These are phyloP conservation scores for Mycogone perniciosa DNA, from an alignment of 2,329 filamentous ascomycete genomes.

Conservation along the genomic window DNA sequence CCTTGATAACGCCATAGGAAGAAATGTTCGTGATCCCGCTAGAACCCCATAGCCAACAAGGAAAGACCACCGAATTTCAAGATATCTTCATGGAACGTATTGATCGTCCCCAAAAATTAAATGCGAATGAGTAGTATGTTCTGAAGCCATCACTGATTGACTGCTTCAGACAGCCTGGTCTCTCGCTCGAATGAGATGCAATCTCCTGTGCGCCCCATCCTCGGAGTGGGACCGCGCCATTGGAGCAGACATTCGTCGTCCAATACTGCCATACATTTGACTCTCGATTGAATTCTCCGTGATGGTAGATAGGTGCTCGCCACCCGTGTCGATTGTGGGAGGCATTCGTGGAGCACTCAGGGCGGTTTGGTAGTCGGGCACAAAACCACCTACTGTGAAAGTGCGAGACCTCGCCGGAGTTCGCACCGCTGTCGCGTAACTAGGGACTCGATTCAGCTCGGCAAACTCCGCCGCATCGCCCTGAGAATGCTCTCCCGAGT, in stretches of 20 bases:
- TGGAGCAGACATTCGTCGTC: neutral
- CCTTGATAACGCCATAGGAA: no score
- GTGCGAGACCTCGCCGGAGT: slow-evolving; percentile 52
- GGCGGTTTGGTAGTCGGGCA: slow-evolving; percentile 63
- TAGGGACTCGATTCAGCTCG: slow-evolving; percentile 66
- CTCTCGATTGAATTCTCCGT: slow-evolving; percentile 26
- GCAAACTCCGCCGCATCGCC: slow-evolving; percentile 54
- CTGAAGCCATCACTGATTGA: no score
- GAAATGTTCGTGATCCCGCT: no score
- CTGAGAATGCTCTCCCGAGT: slow-evolving; percentile 52
- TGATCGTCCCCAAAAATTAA: no score
- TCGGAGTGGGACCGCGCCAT: slow-evolving; percentile 6
- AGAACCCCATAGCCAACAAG: no score
- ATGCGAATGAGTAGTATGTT: no score
- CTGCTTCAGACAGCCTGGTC: slow-evolving; percentile 24
- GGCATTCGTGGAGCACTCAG: slow-evolving; percentile 47
- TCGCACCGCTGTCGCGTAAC: slow-evolving; percentile 67
- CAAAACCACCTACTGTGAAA: slow-evolving; percentile 40
- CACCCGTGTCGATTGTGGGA: slow-evolving; percentile 27
- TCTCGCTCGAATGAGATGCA: slow-evolving; percentile 32
- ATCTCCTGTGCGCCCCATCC: slow-evolving; percentile 19
- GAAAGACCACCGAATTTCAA: no score
- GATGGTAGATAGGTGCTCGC: slow-evolving; percentile 27
- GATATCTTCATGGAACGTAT: no score
- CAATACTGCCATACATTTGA: slow-evolving; percentile 1